phyloP scores from a whole-genome alignment of 2,329 filamentous ascomycete genomes.

The Apiospora sp. region DNA sequence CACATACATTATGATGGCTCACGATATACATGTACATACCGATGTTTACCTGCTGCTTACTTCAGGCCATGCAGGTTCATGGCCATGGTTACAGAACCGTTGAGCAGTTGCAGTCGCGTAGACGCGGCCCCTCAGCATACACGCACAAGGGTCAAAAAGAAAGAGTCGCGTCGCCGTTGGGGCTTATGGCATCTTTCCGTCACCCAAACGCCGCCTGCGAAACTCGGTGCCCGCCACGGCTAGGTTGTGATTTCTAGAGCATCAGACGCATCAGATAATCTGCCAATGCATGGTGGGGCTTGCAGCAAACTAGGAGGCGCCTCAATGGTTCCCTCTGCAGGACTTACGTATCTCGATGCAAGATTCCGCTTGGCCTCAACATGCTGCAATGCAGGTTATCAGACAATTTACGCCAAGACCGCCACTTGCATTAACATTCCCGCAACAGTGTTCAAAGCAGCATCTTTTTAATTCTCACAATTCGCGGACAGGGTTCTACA shows the following conservation, averaged over 20 bases:
- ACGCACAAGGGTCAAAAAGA: neutral
- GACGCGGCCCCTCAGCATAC: neutral
- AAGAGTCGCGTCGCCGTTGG: slow-evolving; percentile 6
- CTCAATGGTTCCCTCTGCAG: slow-evolving; percentile 37
- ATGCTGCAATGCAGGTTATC: slow-evolving; percentile 25
- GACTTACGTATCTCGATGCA: slow-evolving; percentile 43
- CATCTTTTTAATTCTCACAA: slow-evolving; percentile 22
- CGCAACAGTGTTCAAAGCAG: slow-evolving; percentile 24
- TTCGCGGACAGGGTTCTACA: slow-evolving; percentile 12
- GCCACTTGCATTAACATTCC: slow-evolving; percentile 37
- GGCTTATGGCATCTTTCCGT: slow-evolving; percentile 18
- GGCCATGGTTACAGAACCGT: slow-evolving; percentile 16
- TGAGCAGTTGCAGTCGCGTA: slow-evolving; percentile 14
- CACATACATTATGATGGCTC: neutral
- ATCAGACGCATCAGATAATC: slow-evolving; percentile 13
- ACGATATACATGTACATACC: neutral
- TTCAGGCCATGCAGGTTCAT: slow-evolving; percentile 13
- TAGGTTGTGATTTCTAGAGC: slow-evolving; percentile 18
- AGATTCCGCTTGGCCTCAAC: slow-evolving; percentile 43
- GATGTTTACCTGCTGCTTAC: neutral
- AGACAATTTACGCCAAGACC: slow-evolving; percentile 37
- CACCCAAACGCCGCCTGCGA: slow-evolving; percentile 20
- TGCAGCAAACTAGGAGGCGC: slow-evolving; percentile 29
- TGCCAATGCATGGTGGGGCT: slow-evolving; percentile 18
- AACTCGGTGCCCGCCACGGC: slow-evolving; percentile 14